These are phyloP conservation scores for Thelonectria rubi DNA, from an alignment of 2,329 filamentous ascomycete species.

Conservation along the genomic window DNA sequence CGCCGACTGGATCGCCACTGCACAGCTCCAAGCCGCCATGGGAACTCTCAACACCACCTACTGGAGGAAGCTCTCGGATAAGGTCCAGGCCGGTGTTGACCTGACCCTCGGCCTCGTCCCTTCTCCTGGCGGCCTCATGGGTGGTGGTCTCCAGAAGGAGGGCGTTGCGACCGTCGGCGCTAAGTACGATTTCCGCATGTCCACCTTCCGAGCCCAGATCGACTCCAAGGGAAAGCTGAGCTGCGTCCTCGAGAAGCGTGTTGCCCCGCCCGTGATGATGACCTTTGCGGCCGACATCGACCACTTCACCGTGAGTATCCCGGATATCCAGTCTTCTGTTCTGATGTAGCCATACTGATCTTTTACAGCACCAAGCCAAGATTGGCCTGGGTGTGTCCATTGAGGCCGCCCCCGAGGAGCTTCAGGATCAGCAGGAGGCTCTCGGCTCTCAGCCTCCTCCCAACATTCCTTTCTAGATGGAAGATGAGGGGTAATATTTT, in stretches of 20 bases:
- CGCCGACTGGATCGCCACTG: conserved; percentile 90
- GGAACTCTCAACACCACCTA: conserved; percentile 90
- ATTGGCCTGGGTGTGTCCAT: conserved; percentile 93
- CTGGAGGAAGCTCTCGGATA: conserved; percentile 92
- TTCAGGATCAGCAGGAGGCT: conserved; percentile 83
- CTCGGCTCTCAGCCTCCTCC: conserved; percentile 59
- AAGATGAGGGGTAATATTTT: conserved; percentile 18
- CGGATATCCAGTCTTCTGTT: not conserved
- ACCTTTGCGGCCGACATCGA: conserved; percentile 97
- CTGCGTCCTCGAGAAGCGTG: conserved; percentile 93
- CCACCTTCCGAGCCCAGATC: conserved; percentile 93
- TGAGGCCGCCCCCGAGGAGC: conserved; percentile 83
- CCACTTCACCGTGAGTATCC: conserved; percentile 82
- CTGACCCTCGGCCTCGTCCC: conserved; percentile 86
- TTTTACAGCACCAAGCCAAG: conserved; percentile 87
- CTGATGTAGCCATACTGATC: conserved; percentile 40
- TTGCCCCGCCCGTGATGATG: conserved; percentile 90
- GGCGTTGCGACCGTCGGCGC: conserved; percentile 90
- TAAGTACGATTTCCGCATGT: conserved; percentile 98
- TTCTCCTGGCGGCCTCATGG: conserved; percentile 75
- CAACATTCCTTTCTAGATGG: conserved; percentile 72
- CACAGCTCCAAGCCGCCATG: conserved; percentile 83
- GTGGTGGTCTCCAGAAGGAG: conserved; percentile 80
- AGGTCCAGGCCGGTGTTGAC: conserved; percentile 95
- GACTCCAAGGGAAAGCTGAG: conserved; percentile 95